These are phyloP conservation scores for Dactylonectria estremocensis DNA, from an alignment of 2,329 filamentous ascomycete species.

Conservation along the genomic window DNA sequence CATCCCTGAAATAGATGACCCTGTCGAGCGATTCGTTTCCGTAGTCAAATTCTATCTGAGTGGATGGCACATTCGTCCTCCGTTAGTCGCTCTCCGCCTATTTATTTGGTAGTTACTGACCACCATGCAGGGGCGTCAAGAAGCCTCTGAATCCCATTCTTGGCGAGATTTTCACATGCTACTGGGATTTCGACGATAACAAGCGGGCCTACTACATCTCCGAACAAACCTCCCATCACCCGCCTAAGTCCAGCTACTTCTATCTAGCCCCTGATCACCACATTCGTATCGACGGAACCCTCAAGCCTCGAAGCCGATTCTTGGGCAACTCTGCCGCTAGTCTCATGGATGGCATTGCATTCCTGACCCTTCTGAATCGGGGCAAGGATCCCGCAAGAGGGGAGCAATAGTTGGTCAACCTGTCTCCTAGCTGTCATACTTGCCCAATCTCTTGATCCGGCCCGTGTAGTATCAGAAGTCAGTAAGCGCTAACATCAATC, in stretches of 20 bases:
- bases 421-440: not conserved
- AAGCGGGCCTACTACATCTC: slow-evolving; percentile 95
- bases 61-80: slow-evolving; percentile 98
- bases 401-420: slow-evolving; percentile 85
- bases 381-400: slow-evolving; percentile 75
- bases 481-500: slow-evolving; percentile 24
- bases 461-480: slow-evolving; percentile 31
- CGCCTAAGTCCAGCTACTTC: slow-evolving; percentile 98
- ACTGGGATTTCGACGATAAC: slow-evolving; percentile 91
- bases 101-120: slow-evolving; percentile 42
- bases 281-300: slow-evolving; percentile 94
- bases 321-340: slow-evolving; percentile 97
- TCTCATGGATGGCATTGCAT: slow-evolving; percentile 97
- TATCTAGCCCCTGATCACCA: slow-evolving; percentile 96
- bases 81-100: slow-evolving; percentile 70
- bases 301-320: slow-evolving; percentile 96
- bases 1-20: slow-evolving; percentile 90
- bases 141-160: slow-evolving; percentile 98
- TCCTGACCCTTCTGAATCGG: slow-evolving; percentile 85
- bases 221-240: slow-evolving; percentile 98
- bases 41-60: slow-evolving; percentile 99
- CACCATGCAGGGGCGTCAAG: slow-evolving; percentile 84
- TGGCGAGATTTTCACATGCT: slow-evolving; percentile 94
- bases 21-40: slow-evolving; percentile 89
- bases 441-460: not conserved